A percentile compares a stretch with the other conserved stretches of the same genome.
phyloP scores from a whole-genome alignment of 768 basidiomycete genomes.

The Amyloporia xantha region DNA sequence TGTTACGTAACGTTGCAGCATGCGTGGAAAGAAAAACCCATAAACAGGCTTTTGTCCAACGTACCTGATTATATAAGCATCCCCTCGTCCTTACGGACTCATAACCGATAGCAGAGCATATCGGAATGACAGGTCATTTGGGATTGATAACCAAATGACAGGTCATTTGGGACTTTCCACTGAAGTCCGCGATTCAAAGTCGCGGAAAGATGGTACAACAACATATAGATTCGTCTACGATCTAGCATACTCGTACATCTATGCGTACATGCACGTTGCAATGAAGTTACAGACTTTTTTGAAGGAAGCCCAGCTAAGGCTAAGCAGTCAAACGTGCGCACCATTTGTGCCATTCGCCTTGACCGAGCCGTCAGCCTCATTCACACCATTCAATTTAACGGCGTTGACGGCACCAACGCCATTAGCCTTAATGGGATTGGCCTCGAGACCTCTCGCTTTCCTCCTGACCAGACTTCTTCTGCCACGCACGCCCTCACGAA shows the following conservation, averaged over 20 bases:
- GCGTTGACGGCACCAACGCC: conserved; percentile 14
- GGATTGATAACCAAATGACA: too few relatives aligned
- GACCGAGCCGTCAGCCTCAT: background rate
- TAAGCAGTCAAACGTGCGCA: background rate
- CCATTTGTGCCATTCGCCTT: conserved; percentile 1
- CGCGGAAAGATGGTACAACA: background rate
- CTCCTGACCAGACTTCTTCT: conserved; percentile 48
- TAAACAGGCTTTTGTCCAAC: too few relatives aligned
- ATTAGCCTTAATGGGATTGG: conserved; percentile 10
- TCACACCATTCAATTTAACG: background rate
- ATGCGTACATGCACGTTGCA: background rate
- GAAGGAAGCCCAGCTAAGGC: too few relatives aligned
- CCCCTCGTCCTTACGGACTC: too few relatives aligned
- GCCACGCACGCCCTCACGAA: conserved; percentile 83
- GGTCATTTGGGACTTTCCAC: too few relatives aligned
- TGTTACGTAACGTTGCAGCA: too few relatives aligned
- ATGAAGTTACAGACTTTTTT: background rate
- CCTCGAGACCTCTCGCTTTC: conserved; percentile 19
- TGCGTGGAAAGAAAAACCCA: too few relatives aligned
- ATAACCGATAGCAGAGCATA: too few relatives aligned
- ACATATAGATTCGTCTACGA: background rate
- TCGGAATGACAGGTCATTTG: too few relatives aligned
- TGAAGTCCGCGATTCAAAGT: too few relatives aligned
- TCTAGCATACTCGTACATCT: background rate
- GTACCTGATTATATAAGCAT: too few relatives aligned